Conservation (phyloP, 73 alveolate species). For the Paramecium sonneborni region DNA sequence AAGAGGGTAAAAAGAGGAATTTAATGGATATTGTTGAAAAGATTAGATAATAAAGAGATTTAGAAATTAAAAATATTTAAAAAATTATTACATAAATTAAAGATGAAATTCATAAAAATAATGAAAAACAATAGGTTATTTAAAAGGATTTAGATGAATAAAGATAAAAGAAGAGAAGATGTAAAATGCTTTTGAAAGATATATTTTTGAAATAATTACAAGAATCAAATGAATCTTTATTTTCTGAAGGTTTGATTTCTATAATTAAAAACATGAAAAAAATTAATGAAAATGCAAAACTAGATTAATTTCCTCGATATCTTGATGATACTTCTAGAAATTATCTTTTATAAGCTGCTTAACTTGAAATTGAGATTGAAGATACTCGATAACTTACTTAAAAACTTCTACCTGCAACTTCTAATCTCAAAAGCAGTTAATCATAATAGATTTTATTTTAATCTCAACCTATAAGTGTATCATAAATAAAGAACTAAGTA, state of each 20-base stretch:
- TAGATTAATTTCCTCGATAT: conserved; percentile 35
- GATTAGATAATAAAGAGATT: conserved; percentile 4
- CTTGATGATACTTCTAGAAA: neutral
- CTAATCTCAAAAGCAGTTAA: neutral
- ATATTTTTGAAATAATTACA: conserved; percentile 6
- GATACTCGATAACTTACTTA: neutral
- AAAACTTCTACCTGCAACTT: neutral
- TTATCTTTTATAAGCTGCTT: conserved; percentile 22
- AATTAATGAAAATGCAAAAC: conserved; percentile 38
- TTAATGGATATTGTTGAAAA: conserved; percentile 39
- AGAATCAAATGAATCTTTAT: conserved; percentile 1
- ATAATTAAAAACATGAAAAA: conserved; percentile 51
- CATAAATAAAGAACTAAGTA: conserved; percentile 1
- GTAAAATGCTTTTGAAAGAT: conserved; percentile 46
- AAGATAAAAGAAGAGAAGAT: conserved; percentile 40
- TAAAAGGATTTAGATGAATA: conserved; percentile 42
- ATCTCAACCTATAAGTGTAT: neutral
- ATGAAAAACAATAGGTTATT: neutral
- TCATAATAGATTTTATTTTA: neutral
- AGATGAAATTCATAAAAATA: conserved; percentile 6
- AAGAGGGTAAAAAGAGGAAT: conserved; percentile 24
- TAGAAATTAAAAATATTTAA: neutral
- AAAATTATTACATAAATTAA: neutral
- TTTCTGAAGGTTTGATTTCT: conserved; percentile 14
- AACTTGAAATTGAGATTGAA: conserved; percentile 40